Percentiles rank a stretch among this genome's conserved stretches.
Evolutionary conservation across 2,329 filamentous ascomycete genomes (phyloP).

Genomic region (Aspergillus terreus): DNA sequence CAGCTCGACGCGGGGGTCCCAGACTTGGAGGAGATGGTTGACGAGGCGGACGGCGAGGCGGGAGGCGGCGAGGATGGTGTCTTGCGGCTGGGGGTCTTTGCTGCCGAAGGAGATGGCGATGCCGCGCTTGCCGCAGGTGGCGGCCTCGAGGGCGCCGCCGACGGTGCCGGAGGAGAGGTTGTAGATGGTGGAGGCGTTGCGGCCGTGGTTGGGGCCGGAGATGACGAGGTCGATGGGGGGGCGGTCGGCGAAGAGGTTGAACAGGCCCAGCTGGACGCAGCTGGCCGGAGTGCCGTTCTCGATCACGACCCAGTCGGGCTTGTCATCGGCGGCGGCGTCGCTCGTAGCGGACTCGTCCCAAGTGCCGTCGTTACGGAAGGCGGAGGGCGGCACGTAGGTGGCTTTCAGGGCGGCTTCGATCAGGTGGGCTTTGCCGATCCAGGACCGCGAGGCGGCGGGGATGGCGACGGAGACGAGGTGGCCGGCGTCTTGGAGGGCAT

Average conservation of each 20-base stretch:
- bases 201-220: constrained; percentile 73
- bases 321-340: constrained; percentile 17
- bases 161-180: constrained; percentile 70
- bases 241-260: constrained; percentile 68
- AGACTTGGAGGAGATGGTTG: constrained; percentile 68
- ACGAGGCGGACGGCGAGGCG: constrained; percentile 69
- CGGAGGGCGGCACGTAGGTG: constrained; percentile 66
- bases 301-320: constrained; percentile 63
- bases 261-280: constrained; percentile 72
- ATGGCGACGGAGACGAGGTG: constrained; percentile 84
- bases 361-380: constrained; percentile 52
- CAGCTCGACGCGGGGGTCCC: constrained; percentile 68
- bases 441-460: constrained; percentile 81
- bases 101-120: constrained; percentile 85
- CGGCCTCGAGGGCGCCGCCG: constrained; percentile 72
- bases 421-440: constrained; percentile 95
- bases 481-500: constrained; percentile 64
- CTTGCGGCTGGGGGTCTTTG: constrained; percentile 70
- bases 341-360: constrained; percentile 37
- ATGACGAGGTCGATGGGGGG: constrained; percentile 70
- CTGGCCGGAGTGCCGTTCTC: constrained; percentile 73
- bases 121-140: constrained; percentile 61
- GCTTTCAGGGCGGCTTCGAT: constrained; percentile 80
- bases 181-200: constrained; percentile 75
- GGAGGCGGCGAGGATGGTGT: constrained; percentile 70